Evolutionary conservation across 768 basidiomycete species (phyloP).

Genomic region (Nidula microcarpa): DNA sequence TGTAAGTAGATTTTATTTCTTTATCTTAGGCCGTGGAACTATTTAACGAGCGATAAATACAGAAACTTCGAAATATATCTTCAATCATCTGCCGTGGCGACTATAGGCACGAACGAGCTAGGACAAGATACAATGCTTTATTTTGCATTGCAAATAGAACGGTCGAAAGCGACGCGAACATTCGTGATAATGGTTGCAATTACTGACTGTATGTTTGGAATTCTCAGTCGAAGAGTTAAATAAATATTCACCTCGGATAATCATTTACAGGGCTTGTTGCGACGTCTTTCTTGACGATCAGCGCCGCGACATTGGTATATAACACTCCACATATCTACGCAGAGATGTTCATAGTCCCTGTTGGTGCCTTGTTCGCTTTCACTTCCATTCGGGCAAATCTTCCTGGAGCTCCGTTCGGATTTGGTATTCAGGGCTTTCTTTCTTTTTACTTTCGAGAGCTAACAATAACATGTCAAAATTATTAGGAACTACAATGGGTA

Average conservation of each 20-base stretch:
- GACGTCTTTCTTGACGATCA: slow-evolving; percentile 2
- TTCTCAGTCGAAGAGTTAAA: too few species aligned
- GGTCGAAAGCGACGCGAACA: too few species aligned
- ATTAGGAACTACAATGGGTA: neutral
- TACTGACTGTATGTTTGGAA: too few species aligned
- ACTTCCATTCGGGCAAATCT: slow-evolving; percentile 14
- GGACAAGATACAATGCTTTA: neutral
- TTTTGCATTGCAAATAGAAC: neutral
- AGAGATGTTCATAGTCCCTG: slow-evolving; percentile 16
- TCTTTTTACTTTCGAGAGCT: too few species aligned
- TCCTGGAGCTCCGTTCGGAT: slow-evolving; percentile 16
- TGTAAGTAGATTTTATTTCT: too few species aligned
- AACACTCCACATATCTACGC: slow-evolving; percentile 6
- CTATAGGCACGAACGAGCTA: neutral
- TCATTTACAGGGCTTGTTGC: neutral
- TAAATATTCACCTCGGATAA: too few species aligned
- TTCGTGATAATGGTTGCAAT: too few species aligned
- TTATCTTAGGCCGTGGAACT: neutral
- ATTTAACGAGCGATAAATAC: neutral
- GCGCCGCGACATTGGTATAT: slow-evolving; percentile 5
- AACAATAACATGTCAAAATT: neutral
- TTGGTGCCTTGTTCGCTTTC: slow-evolving; percentile 18
- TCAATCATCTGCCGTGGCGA: neutral
- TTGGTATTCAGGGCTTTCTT: slow-evolving; percentile 22
- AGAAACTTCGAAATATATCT: neutral